Conservation (phyloP, 108 stramenopile species). For the Fragilariopsis cylindrus region DNA sequence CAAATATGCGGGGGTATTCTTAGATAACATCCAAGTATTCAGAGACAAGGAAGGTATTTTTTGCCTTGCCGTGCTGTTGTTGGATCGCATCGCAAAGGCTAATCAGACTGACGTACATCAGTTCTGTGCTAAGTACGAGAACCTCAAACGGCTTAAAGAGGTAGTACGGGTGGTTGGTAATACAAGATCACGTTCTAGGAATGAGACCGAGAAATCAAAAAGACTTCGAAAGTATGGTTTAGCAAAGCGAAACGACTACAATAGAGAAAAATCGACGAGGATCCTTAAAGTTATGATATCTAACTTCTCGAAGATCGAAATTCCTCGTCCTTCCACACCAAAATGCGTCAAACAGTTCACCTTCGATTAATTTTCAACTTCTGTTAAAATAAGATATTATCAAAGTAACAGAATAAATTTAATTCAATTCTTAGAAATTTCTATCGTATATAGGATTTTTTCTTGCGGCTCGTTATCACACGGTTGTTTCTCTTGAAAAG, state of each 20-base stretch:
- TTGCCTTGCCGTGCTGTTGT: conserved; percentile 36
- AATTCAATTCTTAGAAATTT: too few species aligned
- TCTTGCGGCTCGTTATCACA: too few species aligned
- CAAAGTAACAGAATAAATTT: too few species aligned
- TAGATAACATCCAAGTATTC: conserved; percentile 87
- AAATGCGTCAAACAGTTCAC: not conserved
- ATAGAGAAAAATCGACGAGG: conserved; percentile 6
- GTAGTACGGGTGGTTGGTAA: conserved; percentile 27
- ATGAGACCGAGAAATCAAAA: not conserved
- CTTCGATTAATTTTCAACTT: too few species aligned
- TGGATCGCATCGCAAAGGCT: conserved; percentile 23
- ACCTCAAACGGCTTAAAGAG: conserved; percentile 53
- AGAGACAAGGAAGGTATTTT: conserved; percentile 81
- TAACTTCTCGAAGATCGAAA: conserved; percentile 1
- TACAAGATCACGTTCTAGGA: not conserved
- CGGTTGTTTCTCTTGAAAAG: too few species aligned
- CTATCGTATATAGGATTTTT: too few species aligned
- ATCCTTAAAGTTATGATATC: conserved; percentile 1
- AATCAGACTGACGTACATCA: conserved; percentile 21
- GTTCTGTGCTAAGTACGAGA: conserved; percentile 44
- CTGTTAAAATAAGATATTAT: too few species aligned
- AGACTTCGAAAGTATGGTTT: conserved; percentile 13
- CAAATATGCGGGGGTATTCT: conserved; percentile 52
- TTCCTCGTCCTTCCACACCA: conserved; percentile 5
- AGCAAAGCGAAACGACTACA: conserved; percentile 8